Evolutionary conservation across 2,329 filamentous ascomycete species (phyloP).

Genomic region (Pestalotiopsis sp.): DNA sequence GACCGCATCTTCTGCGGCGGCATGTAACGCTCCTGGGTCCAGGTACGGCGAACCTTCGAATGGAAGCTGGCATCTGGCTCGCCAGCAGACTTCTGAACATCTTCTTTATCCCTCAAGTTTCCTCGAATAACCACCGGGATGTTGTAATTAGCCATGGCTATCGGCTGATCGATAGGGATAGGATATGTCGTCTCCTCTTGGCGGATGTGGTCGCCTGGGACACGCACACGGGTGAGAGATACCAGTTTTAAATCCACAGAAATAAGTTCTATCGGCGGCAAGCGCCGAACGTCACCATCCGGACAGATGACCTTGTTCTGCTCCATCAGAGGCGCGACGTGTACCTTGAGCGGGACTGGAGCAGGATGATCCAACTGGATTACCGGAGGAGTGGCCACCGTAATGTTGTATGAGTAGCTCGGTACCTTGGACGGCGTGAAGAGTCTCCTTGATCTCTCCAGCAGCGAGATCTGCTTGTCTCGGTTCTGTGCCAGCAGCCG

Average conservation of each 20-base stretch:
- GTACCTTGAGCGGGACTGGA: conserved; percentile 12
- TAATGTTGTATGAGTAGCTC: conserved; percentile 6
- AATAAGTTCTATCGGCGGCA: conserved; percentile 9
- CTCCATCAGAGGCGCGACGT: conserved; percentile 4
- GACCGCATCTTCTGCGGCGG: neutral
- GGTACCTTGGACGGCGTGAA: conserved; percentile 15
- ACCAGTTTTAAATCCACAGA: conserved; percentile 5
- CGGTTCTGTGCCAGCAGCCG: conserved; percentile 4
- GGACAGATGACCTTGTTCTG: conserved; percentile 3
- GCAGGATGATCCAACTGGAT: conserved; percentile 16
- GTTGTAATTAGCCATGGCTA: neutral
- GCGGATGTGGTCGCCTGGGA: conserved; percentile 1
- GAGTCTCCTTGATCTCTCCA: conserved; percentile 12
- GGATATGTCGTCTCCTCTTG: neutral
- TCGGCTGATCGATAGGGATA: neutral
- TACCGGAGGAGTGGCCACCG: conserved; percentile 6
- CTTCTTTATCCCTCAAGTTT: neutral
- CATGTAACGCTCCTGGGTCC: neutral
- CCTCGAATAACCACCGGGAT: conserved; percentile 10
- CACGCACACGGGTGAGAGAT: conserved; percentile 4
- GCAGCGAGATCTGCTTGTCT: conserved; percentile 11
- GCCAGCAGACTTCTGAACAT: neutral
- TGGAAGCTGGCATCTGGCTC: neutral
- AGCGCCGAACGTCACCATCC: conserved; percentile 3
- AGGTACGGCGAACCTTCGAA: neutral